A percentile compares a stretch with the other conserved stretches of the same genome.
Evolutionary conservation across 192 early-diverging fungal genomes (phyloP).

Genomic region (Coemansia sp.): DNA sequence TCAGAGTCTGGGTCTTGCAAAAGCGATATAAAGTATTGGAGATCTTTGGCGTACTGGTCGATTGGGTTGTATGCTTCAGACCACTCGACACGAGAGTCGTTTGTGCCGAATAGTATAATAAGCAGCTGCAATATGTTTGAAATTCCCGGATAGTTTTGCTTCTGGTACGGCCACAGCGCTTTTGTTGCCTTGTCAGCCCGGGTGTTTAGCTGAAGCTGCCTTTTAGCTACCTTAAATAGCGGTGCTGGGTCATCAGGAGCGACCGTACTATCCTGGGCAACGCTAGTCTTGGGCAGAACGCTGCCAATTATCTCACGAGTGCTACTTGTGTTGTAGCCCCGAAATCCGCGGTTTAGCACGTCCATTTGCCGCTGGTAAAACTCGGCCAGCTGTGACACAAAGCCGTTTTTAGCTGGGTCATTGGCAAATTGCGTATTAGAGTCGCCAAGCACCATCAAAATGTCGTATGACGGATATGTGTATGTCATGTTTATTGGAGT

Average conservation of each 20-base stretch:
- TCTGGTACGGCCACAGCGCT: conserved; percentile 1
- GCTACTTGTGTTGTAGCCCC: conserved; percentile 73
- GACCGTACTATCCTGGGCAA: background rate
- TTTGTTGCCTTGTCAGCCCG: background rate
- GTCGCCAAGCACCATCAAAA: conserved; percentile 42
- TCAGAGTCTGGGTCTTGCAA: conserved; percentile 56
- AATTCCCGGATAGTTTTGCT: background rate
- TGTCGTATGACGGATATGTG: conserved; percentile 27
- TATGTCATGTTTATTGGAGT: background rate
- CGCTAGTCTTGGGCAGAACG: conserved; percentile 53
- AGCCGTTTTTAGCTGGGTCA: conserved; percentile 50
- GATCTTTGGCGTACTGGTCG: conserved; percentile 59
- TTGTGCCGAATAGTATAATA: conserved; percentile 73
- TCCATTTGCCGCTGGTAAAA: conserved; percentile 70
- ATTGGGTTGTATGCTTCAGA: conserved; percentile 64
- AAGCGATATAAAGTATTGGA: conserved; percentile 60
- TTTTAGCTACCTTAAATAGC: background rate
- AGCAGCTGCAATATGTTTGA: conserved; percentile 5
- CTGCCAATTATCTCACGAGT: conserved; percentile 57
- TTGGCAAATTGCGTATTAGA: conserved; percentile 39
- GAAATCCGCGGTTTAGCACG: conserved; percentile 77
- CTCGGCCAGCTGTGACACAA: conserved; percentile 53
- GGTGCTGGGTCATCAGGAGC: background rate
- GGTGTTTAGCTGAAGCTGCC: background rate
- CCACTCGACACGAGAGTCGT: conserved; percentile 64